phyloP scores from a whole-genome alignment of 768 basidiomycete species.

The Termitomyces sp. region DNA sequence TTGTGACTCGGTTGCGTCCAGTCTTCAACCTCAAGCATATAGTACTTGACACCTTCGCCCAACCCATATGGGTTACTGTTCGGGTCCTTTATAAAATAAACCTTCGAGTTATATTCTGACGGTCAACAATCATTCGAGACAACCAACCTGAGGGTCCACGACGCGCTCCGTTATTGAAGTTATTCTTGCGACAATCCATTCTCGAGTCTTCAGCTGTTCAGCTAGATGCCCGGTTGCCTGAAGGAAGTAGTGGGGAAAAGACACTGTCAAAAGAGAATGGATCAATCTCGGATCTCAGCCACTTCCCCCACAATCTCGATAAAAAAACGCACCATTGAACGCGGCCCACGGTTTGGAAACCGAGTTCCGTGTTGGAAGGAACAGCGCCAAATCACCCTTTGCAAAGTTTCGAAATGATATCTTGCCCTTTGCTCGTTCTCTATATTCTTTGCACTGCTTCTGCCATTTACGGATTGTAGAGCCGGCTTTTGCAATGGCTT shows the following conservation, averaged over 20 bases:
- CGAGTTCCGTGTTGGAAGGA: conserved; percentile 93
- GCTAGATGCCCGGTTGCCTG: conserved; percentile 82
- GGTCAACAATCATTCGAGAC: not conserved
- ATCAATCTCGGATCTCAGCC: conserved; percentile 31
- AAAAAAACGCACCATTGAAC: conserved; percentile 74
- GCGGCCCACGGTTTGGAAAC: conserved; percentile 96
- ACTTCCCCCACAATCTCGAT: not conserved
- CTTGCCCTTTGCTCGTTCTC: conserved; percentile 94
- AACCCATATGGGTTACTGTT: conserved; percentile 86
- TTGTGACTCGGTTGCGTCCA: conserved; percentile 79
- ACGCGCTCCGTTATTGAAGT: conserved; percentile 84
- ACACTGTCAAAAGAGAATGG: conserved; percentile 49
- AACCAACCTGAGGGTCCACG: conserved; percentile 67
- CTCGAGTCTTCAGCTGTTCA: conserved; percentile 85
- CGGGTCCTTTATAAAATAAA: conserved; percentile 53
- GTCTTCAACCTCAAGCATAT: conserved; percentile 90
- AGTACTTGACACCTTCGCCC: conserved; percentile 87
- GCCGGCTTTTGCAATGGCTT: conserved; percentile 77
- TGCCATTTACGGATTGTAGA: conserved; percentile 94
- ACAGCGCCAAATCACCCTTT: conserved; percentile 93
- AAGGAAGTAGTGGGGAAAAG: conserved; percentile 97
- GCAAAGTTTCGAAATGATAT: conserved; percentile 95
- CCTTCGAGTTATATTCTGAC: conserved; percentile 1
- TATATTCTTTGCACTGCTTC: conserved; percentile 94
- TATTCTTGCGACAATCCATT: conserved; percentile 95